Conservation (phyloP, 371 early-diverging fungal species). For the Catenaria anguillulae region DNA sequence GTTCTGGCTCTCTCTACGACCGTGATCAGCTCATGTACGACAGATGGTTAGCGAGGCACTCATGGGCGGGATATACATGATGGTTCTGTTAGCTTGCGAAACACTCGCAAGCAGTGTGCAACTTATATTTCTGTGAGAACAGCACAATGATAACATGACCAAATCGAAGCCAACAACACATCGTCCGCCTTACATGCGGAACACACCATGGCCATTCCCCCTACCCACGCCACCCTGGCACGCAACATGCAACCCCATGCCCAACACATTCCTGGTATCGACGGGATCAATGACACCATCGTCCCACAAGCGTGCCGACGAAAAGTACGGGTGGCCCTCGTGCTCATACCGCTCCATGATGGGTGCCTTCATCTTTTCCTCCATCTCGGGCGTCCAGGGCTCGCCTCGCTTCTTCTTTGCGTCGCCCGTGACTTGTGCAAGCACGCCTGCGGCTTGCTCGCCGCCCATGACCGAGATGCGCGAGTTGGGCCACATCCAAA, state of each 20-base stretch:
- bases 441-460: slow-evolving; percentile 90
- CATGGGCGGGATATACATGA: too few species aligned
- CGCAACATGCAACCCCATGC: slow-evolving; percentile 68
- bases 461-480: slow-evolving; percentile 98
- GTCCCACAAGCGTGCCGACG: slow-evolving; percentile 85
- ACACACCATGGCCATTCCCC: slow-evolving; percentile 65
- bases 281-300: slow-evolving; percentile 90
- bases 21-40: too few species aligned
- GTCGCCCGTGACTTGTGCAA: slow-evolving; percentile 77
- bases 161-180: too few species aligned
- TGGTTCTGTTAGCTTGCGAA: too few species aligned
- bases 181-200: slow-evolving; percentile 95
- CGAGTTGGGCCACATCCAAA: slow-evolving; percentile 95
- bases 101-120: too few species aligned
- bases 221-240: slow-evolving; percentile 34
- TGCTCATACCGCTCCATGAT: slow-evolving; percentile 74
- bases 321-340: slow-evolving; percentile 91
- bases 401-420: slow-evolving; percentile 68
- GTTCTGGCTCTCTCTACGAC: too few species aligned
- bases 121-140: too few species aligned
- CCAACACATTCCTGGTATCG: slow-evolving; percentile 78
- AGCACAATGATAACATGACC: too few species aligned
- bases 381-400: slow-evolving; percentile 51
- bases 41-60: too few species aligned
- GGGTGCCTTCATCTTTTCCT: slow-evolving; percentile 69